Evolutionary conservation across 371 early-diverging fungal species (phyloP).

Genomic region (Syncephalastrum contaminatum): DNA sequence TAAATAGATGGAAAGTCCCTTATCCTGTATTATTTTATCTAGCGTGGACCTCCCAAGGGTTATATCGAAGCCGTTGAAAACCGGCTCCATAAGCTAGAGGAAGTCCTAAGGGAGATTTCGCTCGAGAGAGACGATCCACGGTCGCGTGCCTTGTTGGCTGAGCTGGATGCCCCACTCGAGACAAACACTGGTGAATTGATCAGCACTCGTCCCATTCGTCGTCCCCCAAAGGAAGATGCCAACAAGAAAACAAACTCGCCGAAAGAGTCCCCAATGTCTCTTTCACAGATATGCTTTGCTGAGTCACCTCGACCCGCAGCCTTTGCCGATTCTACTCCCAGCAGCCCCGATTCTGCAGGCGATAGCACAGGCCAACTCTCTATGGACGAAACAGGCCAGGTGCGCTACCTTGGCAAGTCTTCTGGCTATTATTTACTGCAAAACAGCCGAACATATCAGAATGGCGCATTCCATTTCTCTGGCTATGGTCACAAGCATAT

Average conservation of each 20-base stretch:
- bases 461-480: conserved; percentile 43
- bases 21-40: neutral
- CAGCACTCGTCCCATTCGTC: conserved; percentile 30
- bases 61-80: conserved; percentile 76
- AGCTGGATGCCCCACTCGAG: conserved; percentile 55
- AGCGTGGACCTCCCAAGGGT: conserved; percentile 70
- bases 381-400: conserved; percentile 50
- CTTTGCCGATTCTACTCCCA: conserved; percentile 4
- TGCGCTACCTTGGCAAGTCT: conserved; percentile 46
- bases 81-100: conserved; percentile 62
- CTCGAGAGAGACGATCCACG: conserved; percentile 53
- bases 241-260: conserved; percentile 12
- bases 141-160: conserved; percentile 50
- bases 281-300: conserved; percentile 8
- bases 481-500: conserved; percentile 25
- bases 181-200: conserved; percentile 50
- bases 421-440: conserved; percentile 47
- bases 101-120: conserved; percentile 51
- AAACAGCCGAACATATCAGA: conserved; percentile 44
- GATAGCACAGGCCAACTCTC: conserved; percentile 40
- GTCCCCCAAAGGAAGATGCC: conserved; percentile 30
- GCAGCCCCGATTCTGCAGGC: conserved; percentile 22
- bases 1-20: neutral
- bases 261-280: neutral
- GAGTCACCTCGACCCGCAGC: conserved; percentile 2